phyloP scores from a whole-genome alignment of 2,329 filamentous ascomycete species.

The Fusarium drepaniforme region DNA sequence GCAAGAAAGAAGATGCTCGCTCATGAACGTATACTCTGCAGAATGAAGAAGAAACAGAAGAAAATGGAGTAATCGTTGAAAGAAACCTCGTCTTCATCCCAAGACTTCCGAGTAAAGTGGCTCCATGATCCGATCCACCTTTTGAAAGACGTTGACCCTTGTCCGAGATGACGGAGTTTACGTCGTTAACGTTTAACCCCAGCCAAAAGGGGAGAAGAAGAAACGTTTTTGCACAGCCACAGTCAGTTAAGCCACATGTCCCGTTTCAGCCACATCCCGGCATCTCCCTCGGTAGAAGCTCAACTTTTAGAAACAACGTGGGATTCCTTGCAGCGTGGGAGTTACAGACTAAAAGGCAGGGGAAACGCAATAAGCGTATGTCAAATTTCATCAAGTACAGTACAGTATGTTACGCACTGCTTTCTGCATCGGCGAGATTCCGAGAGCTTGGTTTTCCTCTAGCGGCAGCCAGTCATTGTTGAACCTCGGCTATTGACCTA shows the following conservation, averaged over 20 bases:
- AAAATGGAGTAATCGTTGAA: conserved; percentile 3
- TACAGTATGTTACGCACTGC: neutral
- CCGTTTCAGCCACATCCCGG: neutral
- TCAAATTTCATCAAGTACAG: neutral
- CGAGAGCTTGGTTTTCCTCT: neutral
- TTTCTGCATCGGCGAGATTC: neutral
- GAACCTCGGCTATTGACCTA: neutral
- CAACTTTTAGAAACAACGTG: neutral
- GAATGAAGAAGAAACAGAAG: neutral
- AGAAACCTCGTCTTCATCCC: conserved; percentile 24
- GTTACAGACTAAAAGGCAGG: neutral
- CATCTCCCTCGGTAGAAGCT: neutral
- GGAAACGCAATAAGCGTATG: neutral
- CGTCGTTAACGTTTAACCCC: neutral
- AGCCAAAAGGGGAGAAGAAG: neutral
- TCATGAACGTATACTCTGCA: neutral
- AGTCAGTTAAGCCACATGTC: neutral
- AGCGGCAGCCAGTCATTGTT: neutral
- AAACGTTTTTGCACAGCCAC: neutral
- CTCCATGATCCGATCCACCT: conserved; percentile 14
- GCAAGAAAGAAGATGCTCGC: neutral
- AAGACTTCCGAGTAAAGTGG: conserved; percentile 1
- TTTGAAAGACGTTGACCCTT: neutral
- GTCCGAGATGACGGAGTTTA: conserved; percentile 7
- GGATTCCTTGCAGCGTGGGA: neutral